Evolutionary conservation across 768 basidiomycete species (phyloP).

Genomic region (Flagelloscypha sp.): DNA sequence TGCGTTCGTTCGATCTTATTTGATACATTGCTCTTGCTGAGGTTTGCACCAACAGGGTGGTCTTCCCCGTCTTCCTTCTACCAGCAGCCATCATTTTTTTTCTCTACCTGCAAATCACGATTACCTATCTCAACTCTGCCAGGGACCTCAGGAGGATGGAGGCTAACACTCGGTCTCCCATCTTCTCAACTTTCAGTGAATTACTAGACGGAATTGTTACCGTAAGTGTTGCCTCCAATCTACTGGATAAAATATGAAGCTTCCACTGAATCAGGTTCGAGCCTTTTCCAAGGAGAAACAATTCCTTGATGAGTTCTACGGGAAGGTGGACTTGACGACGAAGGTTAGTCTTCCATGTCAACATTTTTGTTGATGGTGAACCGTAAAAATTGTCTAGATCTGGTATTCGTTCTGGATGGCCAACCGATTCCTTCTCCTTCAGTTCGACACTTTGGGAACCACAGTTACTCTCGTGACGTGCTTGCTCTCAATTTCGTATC

Average conservation of each 20-base stretch:
- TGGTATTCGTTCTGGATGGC: constrained; percentile 45
- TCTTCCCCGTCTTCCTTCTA: constrained; percentile 44
- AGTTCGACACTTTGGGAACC: constrained; percentile 45
- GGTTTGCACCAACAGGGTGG: constrained; percentile 19
- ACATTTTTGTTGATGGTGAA: no score
- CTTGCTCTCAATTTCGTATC: constrained; percentile 37
- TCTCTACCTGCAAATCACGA: constrained; percentile 31
- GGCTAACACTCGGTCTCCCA: constrained; percentile 41
- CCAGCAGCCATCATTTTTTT: constrained; percentile 39
- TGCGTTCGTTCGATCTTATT: no score
- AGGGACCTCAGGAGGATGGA: constrained; percentile 47
- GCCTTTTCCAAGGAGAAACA: constrained; percentile 43
- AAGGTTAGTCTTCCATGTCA: constrained; percentile 19
- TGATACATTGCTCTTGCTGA: constrained; percentile 14
- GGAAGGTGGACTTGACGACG: constrained; percentile 38
- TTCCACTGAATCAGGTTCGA: constrained; percentile 53
- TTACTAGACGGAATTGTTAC: constrained; percentile 47
- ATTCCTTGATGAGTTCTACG: constrained; percentile 38
- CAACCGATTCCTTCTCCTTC: constrained; percentile 43
- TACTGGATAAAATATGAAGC: no score
- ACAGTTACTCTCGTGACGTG: constrained; percentile 39
- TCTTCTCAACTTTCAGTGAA: constrained; percentile 37
- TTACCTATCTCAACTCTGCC: constrained; percentile 34
- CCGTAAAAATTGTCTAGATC: constrained; percentile 27
- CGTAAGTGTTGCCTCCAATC: no score